Base-by-base conservation (phyloP, 2,329 filamentous ascomycete species). In the Fusarium sublunatum region DNA sequence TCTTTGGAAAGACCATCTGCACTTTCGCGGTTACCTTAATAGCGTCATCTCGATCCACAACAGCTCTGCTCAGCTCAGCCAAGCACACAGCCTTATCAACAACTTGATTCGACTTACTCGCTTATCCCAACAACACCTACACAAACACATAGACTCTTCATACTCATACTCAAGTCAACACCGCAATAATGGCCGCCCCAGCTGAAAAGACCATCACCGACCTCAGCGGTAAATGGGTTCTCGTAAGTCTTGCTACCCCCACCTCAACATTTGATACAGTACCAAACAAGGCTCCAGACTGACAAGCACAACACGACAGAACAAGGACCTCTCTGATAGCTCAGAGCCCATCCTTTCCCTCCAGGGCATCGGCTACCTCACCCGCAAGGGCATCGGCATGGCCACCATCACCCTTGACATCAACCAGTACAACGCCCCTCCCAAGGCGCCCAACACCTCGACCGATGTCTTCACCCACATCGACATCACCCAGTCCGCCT, bases 401-500 rank as follows among this genome's bases (percentile, higher is more conserved):
- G 90, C 91, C 29, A 89, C 87, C 41, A 79, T 97, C 50, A 89
- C 86, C 32, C 83, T 93, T 62, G 74, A 83, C 60, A 75, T 91
- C 50, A 86, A 83, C 69, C 79, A 88, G 74, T 86, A 82, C 77
- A 68, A 72, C 29, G 83, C 73, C 8, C 71, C 78, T 11, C 78
- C 81, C 34, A 77, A 74, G 49, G 71, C 77, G 9, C 80, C 81
- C 43, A 71, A 72, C 67, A 72, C 74, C 35, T 69, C 72, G 55
- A 70, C 79, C 53, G 77, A 82, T 31, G 61, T 69, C 41, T 71
- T 84, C 56, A 79, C 81, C 55, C 87, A 89, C 78, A 84, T 95
- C 76, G 85, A 91, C 76, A 88, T 93, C 72, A 84, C 87, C 55
- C 92, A 96, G 79, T 81, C 84, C 42, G 91, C 90, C 8, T 91